Conservation (phyloP, 139 green algal genomes). For the Haematococcus lacustris region DNA sequence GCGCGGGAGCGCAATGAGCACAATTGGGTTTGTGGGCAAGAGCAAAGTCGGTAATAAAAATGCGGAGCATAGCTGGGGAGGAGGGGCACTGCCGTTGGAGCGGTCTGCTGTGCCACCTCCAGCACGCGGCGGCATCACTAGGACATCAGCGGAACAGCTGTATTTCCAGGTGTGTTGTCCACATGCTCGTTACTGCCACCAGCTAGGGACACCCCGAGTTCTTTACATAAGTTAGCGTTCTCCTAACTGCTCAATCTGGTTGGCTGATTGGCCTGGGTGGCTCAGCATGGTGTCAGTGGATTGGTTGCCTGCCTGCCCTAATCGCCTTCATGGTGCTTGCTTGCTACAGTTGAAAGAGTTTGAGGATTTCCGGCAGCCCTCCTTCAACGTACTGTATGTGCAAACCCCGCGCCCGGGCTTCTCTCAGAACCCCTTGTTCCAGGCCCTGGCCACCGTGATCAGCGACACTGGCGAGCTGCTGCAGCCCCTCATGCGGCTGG, state of each 20-base stretch:
- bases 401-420: conserved; percentile 10
- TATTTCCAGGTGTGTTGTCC: not conserved
- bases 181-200: not conserved
- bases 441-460: conserved; percentile 15
- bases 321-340: not conserved
- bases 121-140: no score
- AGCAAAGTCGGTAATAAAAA: no score
- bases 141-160: conserved; percentile 1
- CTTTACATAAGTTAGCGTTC: no score
- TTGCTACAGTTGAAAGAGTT: conserved; percentile 1
- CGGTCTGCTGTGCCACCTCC: no score
- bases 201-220: no score
- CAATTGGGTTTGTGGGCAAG: no score
- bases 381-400: conserved; percentile 42
- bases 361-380: conserved; percentile 10
- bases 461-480: conserved; percentile 24
- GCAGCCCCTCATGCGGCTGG: no score
- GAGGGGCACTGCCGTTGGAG: no score
- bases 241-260: no score
- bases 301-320: not conserved
- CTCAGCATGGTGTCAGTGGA: not conserved
- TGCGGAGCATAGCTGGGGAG: no score
- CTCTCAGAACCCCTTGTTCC: conserved; percentile 15
- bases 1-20: no score
- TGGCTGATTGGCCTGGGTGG: no score